Conservation (phyloP, 805 yeast species). For the Grigorovia yakushimaensis region DNA sequence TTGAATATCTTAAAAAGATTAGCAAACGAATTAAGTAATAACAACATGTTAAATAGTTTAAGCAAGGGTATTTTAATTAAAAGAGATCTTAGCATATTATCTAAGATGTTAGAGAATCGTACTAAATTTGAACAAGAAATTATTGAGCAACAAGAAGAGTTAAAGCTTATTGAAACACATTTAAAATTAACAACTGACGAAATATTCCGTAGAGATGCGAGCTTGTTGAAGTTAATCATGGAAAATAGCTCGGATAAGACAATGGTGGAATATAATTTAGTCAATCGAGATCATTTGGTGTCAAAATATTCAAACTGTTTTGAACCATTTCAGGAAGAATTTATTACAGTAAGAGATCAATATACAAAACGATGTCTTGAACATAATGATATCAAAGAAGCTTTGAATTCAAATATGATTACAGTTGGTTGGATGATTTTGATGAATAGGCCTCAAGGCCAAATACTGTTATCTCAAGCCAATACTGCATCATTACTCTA, state of each 20-base stretch:
- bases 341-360: slow-evolving; percentile 61
- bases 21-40: slow-evolving; percentile 36
- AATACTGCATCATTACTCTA: slow-evolving; percentile 59
- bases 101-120: slow-evolving; percentile 33
- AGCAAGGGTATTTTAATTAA: slow-evolving; percentile 43
- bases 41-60: slow-evolving; percentile 5
- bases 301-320: slow-evolving; percentile 36
- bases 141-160: slow-evolving; percentile 38
- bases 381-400: slow-evolving; percentile 48
- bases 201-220: slow-evolving; percentile 4
- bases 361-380: slow-evolving; percentile 56
- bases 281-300: not conserved
- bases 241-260: slow-evolving; percentile 2
- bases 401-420: slow-evolving; percentile 45
- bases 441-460: slow-evolving; percentile 50
- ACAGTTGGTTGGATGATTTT: slow-evolving; percentile 57
- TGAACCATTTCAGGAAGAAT: slow-evolving; percentile 62
- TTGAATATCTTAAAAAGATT: slow-evolving; percentile 50
- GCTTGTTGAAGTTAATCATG: slow-evolving; percentile 28
- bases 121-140: slow-evolving; percentile 36
- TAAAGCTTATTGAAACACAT: slow-evolving; percentile 39
- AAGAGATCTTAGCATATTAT: slow-evolving; percentile 54
- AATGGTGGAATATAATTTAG: not conserved
- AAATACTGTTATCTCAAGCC: slow-evolving; percentile 49
- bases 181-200: slow-evolving; percentile 52